Evolutionary conservation across 2,329 filamentous ascomycete genomes (phyloP), one percentile per base, ranked within the genome.

Genomic region (Metarhizium brunneum): DNA sequence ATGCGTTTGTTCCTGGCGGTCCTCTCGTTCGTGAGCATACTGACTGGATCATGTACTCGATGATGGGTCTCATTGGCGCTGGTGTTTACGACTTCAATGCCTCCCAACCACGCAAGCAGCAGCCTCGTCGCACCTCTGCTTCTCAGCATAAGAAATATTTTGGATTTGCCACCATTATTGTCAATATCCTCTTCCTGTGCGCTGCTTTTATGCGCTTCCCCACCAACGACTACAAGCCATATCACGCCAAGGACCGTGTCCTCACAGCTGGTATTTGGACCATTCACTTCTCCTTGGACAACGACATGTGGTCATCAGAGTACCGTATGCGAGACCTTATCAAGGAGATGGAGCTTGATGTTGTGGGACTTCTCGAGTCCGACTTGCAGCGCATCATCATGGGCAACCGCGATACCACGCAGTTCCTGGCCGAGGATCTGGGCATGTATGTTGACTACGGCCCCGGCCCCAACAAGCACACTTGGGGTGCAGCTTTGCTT

Each of bases 361-460:
- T 99, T 5, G 82, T 99, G 50, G 94, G 94, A n/a, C 81, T 99
- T 20, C 80, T 99, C 0, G 94, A 99, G 71, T 88, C 87, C 0
- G 94, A 99, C 68, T 81, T 90, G 40, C 94, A 99, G 74, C 89
- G 92, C 63, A 96, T 99, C 73, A 99, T 99, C 76, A 99, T 97
- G 94, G 94, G 94, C 66, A 99, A 97, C 74, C 88, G 94, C 62
- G 94, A 99, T 69, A 88, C 90, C 8, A 96, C 94, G 1, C 94
- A 97, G 68, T 95, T 90, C 72, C 81, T 99, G 8, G 92, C 94
- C 20, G 92, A 97, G 69, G 92, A 99, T 62, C 81, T 99, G 11
- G 94, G 94, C 63, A 99, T 99, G 94, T 99, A 96, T 67, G 92
- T 95, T 52, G 94, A 99, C 74, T 96, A 91, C 66, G 94, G 94